Evolutionary conservation across 805 yeast species (phyloP).

Genomic region (Blastobotrys parvus): DNA sequence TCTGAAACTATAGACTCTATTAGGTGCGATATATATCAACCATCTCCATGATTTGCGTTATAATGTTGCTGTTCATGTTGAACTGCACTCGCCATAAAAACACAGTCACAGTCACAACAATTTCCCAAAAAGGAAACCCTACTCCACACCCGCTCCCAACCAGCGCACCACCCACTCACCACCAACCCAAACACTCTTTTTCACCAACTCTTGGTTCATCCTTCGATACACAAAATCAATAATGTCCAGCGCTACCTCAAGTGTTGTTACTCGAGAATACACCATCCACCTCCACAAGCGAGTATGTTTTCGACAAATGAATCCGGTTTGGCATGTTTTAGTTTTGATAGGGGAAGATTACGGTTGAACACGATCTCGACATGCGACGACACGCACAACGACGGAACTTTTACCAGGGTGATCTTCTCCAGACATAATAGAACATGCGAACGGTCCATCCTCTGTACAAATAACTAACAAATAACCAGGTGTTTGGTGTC

Average conservation of each 20-base stretch:
- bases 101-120: background rate
- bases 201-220: background rate
- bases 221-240: background rate
- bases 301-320: slow-evolving; percentile 47
- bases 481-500: slow-evolving; percentile 79
- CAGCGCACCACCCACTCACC: background rate
- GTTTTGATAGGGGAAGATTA: no score
- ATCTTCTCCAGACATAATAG: no score
- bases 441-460: no score
- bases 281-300: slow-evolving; percentile 99
- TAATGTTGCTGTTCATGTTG: no score
- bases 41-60: no score
- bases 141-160: background rate
- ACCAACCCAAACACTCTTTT: background rate
- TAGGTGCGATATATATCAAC: no score
- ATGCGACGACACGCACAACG: no score
- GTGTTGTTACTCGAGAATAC: slow-evolving; percentile 98
- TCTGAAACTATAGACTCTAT: no score
- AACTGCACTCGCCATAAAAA: no score
- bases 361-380: no score
- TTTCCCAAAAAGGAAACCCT: background rate
- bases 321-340: no score
- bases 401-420: no score
- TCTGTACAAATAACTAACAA: slow-evolving; percentile 7
- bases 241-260: background rate